Base-by-base conservation (phyloP, 306 rosid genomes). In the Cucurbita moschata region DNA sequence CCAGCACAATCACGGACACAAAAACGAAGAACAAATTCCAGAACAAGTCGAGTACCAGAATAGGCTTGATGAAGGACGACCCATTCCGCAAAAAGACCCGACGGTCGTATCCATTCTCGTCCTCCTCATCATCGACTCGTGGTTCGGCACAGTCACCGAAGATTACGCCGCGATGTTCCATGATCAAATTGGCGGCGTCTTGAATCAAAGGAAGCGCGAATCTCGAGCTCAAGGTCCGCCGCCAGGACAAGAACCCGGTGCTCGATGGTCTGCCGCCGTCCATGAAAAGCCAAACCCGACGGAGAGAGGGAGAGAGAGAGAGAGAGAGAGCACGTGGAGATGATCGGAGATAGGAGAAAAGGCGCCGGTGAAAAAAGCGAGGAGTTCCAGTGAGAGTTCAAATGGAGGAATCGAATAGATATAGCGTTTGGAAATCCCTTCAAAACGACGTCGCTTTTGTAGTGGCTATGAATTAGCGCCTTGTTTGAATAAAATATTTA, bases 21-120 rank as follows among this genome's bases (percentile, higher is more conserved):
- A 79, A 57, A 3, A 88, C 88, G 78, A 90, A 90, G 38, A 88
- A 82, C 19, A 90, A 75, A 82, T 88, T 88, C 94, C 96, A 90
- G 1, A 85, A 83, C 61, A 87, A 73, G 84, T 90, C 96, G 21
- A 88, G 80, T 21, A 90, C 81, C 70, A 88, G 49, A 18, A 88
- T 71, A 5, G 96, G 83, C 79, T 80, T 85, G 46, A 86, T 81
- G 59, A 81, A 86, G 15, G 66, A 46, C 18, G 68, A 72, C 38
- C 61, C 68, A 35, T 55, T 74, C 30, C 66, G 58, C 53, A 72
- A 44, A 4, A 49, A 0, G 0, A 73, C 76, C 71, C 85, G 81
- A 10, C 70, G 77, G 56, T 47, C 73, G 12, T 12, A 47, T 44
- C 49, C 73, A 8, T 5, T 66, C 37, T 68, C 85, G 3, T 61